Evolutionary conservation across 1,139 yeast species (phyloP).

Genomic region (Blastobotrys persicus): DNA sequence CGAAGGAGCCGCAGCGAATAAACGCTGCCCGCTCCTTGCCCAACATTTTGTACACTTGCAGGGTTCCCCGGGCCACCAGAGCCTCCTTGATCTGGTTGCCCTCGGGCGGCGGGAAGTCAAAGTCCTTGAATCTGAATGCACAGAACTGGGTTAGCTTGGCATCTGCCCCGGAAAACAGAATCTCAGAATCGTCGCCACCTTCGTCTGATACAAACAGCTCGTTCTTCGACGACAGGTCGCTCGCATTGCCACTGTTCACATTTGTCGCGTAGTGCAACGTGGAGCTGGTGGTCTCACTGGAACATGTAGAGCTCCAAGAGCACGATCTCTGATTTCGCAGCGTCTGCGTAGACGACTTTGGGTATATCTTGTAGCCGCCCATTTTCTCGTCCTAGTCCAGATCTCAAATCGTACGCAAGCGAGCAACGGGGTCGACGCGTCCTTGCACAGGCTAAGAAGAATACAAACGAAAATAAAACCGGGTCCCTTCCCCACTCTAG

Average conservation of each 20-base stretch:
- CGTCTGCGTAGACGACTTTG: constrained; percentile 7
- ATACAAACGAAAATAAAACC: background rate
- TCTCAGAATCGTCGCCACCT: constrained; percentile 24
- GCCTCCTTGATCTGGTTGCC: constrained; percentile 22
- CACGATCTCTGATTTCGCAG: constrained; percentile 11
- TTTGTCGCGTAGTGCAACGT: background rate
- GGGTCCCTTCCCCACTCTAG: background rate
- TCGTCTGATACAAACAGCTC: constrained; percentile 10
- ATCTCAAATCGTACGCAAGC: background rate
- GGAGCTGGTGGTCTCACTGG: constrained; percentile 2
- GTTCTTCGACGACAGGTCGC: constrained; percentile 14
- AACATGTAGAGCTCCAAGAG: constrained; percentile 12
- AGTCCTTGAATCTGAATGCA: constrained; percentile 19
- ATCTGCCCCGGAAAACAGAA: constrained; percentile 24
- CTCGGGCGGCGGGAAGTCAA: constrained; percentile 23
- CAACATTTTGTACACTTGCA: constrained; percentile 64
- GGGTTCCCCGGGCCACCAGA: constrained; percentile 45
- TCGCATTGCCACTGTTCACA: constrained; percentile 7
- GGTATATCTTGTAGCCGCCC: constrained; percentile 1
- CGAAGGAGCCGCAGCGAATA: constrained; percentile 55
- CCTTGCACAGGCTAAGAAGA: background rate
- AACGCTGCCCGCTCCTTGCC: constrained; percentile 58
- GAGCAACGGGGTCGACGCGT: background rate
- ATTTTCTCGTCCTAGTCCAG: background rate
- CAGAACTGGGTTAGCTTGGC: constrained; percentile 28